Percentiles rank a stretch among this genome's conserved stretches.
Conservation (phyloP, 805 yeast species). For the Kluyveromyces siamensis region DNA sequence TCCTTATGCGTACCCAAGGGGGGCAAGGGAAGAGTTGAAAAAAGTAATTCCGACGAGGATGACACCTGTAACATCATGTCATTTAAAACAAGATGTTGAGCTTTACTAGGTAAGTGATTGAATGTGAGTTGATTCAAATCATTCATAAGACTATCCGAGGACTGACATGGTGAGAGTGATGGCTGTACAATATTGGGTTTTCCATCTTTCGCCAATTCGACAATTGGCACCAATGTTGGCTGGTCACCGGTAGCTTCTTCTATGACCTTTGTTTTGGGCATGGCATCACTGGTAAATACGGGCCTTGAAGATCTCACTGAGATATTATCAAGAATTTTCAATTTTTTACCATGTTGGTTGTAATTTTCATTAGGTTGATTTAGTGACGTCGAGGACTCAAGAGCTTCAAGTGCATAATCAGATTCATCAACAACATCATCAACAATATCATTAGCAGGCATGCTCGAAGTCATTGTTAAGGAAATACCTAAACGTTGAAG, state of each 20-base stretch:
- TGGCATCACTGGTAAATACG: slow-evolving; percentile 59
- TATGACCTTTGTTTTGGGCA: slow-evolving; percentile 58
- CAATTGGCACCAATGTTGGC: slow-evolving; percentile 55
- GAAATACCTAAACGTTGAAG: slow-evolving; percentile 73
- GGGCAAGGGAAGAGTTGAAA: slow-evolving; percentile 89
- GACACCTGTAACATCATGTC: slow-evolving; percentile 71
- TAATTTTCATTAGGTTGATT: slow-evolving; percentile 5
- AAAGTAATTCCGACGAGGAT: slow-evolving; percentile 55
- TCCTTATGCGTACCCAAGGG: slow-evolving; percentile 69
- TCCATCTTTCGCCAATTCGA: slow-evolving; percentile 11
- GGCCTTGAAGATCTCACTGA: slow-evolving; percentile 33
- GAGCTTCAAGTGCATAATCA: slow-evolving; percentile 11
- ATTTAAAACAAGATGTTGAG: slow-evolving; percentile 82
- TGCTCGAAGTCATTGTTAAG: slow-evolving; percentile 63
- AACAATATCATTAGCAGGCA: slow-evolving; percentile 29
- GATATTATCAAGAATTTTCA: slow-evolving; percentile 3
- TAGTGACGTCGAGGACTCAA: not conserved
- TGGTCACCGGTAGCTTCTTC: slow-evolving; percentile 63
- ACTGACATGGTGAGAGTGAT: slow-evolving; percentile 26
- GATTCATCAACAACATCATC: slow-evolving; percentile 23
- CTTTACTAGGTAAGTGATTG: slow-evolving; percentile 83
- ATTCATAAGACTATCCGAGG: slow-evolving; percentile 24
- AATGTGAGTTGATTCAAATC: slow-evolving; percentile 43
- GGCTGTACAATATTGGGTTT: slow-evolving; percentile 13
- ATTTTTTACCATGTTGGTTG: not conserved